Conservation (phyloP, 179 eudicot species). For the Sideroxylon spinosum region DNA sequence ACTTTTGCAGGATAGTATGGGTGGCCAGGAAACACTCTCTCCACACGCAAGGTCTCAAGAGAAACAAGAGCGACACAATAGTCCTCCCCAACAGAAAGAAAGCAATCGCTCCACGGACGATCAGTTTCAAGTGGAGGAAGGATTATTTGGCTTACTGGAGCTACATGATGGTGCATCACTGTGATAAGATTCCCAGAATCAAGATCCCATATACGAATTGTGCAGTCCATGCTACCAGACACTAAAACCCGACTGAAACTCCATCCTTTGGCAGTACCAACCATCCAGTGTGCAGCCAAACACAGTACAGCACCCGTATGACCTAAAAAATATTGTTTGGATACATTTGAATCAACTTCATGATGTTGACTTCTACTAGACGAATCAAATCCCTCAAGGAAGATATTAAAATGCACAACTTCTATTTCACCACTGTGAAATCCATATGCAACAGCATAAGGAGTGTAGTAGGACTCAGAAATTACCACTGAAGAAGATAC, state of each 20-base stretch:
- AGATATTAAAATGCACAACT: slow-evolving; percentile 49
- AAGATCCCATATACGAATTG: slow-evolving; percentile 89
- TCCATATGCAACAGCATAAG: slow-evolving; percentile 85
- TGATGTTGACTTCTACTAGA: slow-evolving; percentile 23
- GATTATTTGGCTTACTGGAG: slow-evolving; percentile 82
- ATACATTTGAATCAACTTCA: slow-evolving; percentile 32
- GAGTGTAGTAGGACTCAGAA: slow-evolving; percentile 53
- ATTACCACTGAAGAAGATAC: slow-evolving; percentile 88
- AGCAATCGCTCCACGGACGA: slow-evolving; percentile 85
- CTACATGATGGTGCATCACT: slow-evolving; percentile 93
- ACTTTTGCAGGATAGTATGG: slow-evolving; percentile 67
- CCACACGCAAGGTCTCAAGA: slow-evolving; percentile 76
- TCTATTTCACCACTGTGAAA: slow-evolving; percentile 76
- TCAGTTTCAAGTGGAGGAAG: slow-evolving; percentile 64
- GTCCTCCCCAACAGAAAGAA: slow-evolving; percentile 91
- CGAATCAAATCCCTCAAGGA: slow-evolving; percentile 31
- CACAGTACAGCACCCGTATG: slow-evolving; percentile 82
- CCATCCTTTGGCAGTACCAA: slow-evolving; percentile 33
- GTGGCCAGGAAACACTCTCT: slow-evolving; percentile 97
- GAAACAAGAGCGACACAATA: slow-evolving; percentile 77
- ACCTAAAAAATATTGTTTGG: slow-evolving; percentile 58
- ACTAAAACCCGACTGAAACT: slow-evolving; percentile 45
- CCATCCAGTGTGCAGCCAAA: slow-evolving; percentile 73
- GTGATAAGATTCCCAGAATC: slow-evolving; percentile 52
- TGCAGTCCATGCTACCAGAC: slow-evolving; percentile 92